phyloP scores from a whole-genome alignment of 2,329 filamentous ascomycete genomes.

The Pseudogymnoascus verrucosus region DNA sequence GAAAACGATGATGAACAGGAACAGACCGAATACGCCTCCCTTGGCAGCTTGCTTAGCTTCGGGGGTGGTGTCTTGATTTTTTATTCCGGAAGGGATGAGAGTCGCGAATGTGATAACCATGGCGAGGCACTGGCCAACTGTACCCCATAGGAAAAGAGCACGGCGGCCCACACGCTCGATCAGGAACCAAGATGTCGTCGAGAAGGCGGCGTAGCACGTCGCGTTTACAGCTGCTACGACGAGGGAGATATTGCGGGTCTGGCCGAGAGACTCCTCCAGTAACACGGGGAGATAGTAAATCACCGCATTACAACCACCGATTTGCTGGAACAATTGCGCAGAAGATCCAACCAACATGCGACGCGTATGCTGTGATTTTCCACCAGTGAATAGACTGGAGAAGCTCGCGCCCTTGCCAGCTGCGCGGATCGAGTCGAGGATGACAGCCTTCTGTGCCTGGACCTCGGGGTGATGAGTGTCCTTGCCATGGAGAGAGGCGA shows the following conservation, averaged over 20 bases:
- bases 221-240: not conserved
- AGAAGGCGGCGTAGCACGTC: constrained; percentile 38
- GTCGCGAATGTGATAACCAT: not conserved
- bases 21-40: not conserved
- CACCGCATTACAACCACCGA: constrained; percentile 31
- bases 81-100: not conserved
- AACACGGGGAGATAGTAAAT: constrained; percentile 26
- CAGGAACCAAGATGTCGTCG: constrained; percentile 31
- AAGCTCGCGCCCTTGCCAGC: constrained; percentile 25
- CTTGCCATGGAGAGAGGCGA: constrained; percentile 13
- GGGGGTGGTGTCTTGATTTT: not conserved
- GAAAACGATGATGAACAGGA: constrained; percentile 1
- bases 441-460: constrained; percentile 41
- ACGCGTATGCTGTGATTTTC: constrained; percentile 41
- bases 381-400: constrained; percentile 36
- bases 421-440: constrained; percentile 43
- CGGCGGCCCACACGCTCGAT: constrained; percentile 54
- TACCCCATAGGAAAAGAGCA: constrained; percentile 50
- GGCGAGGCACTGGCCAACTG: not conserved
- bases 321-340: constrained; percentile 40
- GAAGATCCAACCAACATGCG: constrained; percentile 28
- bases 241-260: not conserved
- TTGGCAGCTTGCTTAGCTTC: not conserved
- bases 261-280: not conserved
- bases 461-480: constrained; percentile 38